Base-by-base conservation (phyloP, 305 asterid genomes). In the Ajuga reptans region DNA sequence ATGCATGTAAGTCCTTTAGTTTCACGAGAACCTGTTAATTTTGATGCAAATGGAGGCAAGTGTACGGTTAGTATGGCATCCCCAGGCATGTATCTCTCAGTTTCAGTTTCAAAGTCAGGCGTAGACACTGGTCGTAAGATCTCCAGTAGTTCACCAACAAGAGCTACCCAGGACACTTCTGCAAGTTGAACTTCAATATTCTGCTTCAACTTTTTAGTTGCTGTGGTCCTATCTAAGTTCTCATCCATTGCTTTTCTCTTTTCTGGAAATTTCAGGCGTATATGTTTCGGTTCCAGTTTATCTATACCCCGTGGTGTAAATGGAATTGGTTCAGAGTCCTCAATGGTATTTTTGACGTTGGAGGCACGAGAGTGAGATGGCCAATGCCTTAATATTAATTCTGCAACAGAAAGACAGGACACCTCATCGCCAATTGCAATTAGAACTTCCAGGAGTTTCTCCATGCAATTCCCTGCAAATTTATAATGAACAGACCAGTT, bases 331-430 rank as follows among this genome's bases (percentile, higher is more conserved):
- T 89, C 90, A 61, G 96, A 75, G 83, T 85, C 97, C 77, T 91
- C 85, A 43, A 94, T 87, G 50, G 95, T 84, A 79, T 72, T 84
- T 80, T 86, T 89, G 75, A 91, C 95, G 82, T 84, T 93, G 88
- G 91, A 85, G 79, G 99, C 99, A 68, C 99, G 99, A 61, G 95
- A 78, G 81, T 94, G 99, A 79, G 96, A 85, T 76, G 99, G 99
- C 99, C 99, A 94, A 62, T 87, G 96, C 83, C 83, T 78, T 81
- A 91, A 77, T 79, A 91, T 91, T 73, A 91, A 75, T 74, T 89
- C 91, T 8, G 96, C 86, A 62, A 91, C 93, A 70, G 96, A 91
- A 78, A 87, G 92, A 72, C 99, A 93, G 29, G 96, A 86, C 80
- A 91, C 90, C 86, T 93, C 99, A 78, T 93, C 99, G 15, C 99